Conservation (phyloP, 2,329 filamentous ascomycete species). For the Pseudofabraea citricarpa region DNA sequence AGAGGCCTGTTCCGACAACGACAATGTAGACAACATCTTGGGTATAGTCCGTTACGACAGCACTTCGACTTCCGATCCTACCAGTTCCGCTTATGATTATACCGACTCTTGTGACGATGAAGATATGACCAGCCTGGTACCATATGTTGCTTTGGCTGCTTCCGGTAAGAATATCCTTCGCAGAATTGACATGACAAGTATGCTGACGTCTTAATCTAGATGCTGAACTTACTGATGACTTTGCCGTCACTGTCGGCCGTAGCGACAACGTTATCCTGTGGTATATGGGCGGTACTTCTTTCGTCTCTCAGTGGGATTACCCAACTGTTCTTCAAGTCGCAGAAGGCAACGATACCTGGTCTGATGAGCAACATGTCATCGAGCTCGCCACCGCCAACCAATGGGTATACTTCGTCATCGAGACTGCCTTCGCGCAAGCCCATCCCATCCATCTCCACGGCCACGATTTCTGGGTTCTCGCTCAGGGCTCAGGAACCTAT, state of each 20-base stretch:
- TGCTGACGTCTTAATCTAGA: too few species aligned
- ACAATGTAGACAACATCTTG: slow-evolving; percentile 40
- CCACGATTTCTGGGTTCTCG: slow-evolving; percentile 39
- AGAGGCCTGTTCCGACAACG: slow-evolving; percentile 51
- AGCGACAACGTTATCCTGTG: slow-evolving; percentile 34
- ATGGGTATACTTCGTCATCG: slow-evolving; percentile 11
- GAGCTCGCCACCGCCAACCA: slow-evolving; percentile 8
- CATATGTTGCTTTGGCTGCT: slow-evolving; percentile 12
- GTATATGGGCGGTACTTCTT: slow-evolving; percentile 39
- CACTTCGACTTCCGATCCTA: slow-evolving; percentile 38
- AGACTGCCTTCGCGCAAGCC: slow-evolving; percentile 1
- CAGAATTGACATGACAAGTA: too few species aligned
- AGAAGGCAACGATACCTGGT: slow-evolving; percentile 12
- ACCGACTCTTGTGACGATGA: slow-evolving; percentile 18
- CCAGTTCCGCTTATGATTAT: slow-evolving; percentile 9
- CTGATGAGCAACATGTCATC: slow-evolving; percentile 5
- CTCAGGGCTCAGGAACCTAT: slow-evolving; percentile 36
- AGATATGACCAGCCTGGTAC: slow-evolving; percentile 12
- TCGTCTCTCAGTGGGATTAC: slow-evolving; percentile 38
- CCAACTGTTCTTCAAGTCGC: slow-evolving; percentile 33
- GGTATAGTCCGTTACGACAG: slow-evolving; percentile 39
- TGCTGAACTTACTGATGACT: slow-evolving; percentile 11
- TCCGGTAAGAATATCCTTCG: too few species aligned
- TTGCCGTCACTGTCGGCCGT: slow-evolving; percentile 10
- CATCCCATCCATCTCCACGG: slow-evolving; percentile 38